These are phyloP conservation scores for Schwanniomyces sp. DNA, from an alignment of 805 yeast genomes.

Conservation along the genomic window DNA sequence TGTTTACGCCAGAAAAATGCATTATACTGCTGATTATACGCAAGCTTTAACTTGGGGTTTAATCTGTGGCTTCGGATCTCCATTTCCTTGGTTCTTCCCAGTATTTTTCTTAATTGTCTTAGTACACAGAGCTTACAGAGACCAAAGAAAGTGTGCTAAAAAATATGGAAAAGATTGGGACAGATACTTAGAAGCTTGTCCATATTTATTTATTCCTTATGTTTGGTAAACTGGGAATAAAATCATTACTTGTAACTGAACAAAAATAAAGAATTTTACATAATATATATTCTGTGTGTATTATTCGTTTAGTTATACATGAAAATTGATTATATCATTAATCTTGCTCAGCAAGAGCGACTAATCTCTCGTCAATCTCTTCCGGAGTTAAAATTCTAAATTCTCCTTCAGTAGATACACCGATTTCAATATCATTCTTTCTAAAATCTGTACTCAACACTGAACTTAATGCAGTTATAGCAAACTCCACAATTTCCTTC, in stretches of 20 bases:
- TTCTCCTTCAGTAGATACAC: slow-evolving; percentile 74
- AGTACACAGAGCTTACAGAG: slow-evolving; percentile 87
- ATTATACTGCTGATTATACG: slow-evolving; percentile 91
- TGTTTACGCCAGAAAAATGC: slow-evolving; percentile 87
- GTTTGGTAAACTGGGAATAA: slow-evolving; percentile 47
- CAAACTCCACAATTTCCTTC: slow-evolving; percentile 87
- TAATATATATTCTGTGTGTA: not conserved
- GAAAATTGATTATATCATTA: slow-evolving; percentile 23
- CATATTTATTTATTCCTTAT: slow-evolving; percentile 88
- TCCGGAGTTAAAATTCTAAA: slow-evolving; percentile 76
- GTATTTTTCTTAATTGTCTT: slow-evolving; percentile 83
- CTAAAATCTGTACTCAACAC: slow-evolving; percentile 91
- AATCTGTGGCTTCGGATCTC: slow-evolving; percentile 81
- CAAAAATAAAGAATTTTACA: not conserved
- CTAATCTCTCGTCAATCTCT: slow-evolving; percentile 91
- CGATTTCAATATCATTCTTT: slow-evolving; percentile 90
- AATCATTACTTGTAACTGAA: not conserved
- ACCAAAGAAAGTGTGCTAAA: slow-evolving; percentile 74
- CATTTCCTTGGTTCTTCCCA: slow-evolving; percentile 97
- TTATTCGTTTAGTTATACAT: not conserved
- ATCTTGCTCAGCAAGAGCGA: slow-evolving; percentile 95
- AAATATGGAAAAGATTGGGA: slow-evolving; percentile 97
- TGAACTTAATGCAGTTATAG: slow-evolving; percentile 80
- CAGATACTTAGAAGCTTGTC: slow-evolving; percentile 80
- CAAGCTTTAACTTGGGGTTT: slow-evolving; percentile 92